These are phyloP conservation scores for Coemansia sp. DNA, from an alignment of 192 early-diverging fungal genomes.

Conservation along the genomic window DNA sequence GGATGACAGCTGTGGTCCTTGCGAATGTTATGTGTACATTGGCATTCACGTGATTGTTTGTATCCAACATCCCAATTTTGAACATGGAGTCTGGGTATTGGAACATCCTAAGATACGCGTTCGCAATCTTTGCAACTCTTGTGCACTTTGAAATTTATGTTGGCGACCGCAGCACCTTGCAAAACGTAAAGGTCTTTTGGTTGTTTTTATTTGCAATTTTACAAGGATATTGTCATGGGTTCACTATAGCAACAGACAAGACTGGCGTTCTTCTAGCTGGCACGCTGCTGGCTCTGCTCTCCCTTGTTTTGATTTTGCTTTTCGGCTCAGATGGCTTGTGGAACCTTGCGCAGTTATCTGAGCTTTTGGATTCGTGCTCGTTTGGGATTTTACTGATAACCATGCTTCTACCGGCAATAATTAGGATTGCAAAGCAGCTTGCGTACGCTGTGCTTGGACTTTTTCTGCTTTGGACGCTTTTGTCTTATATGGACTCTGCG, in stretches of 20 bases:
- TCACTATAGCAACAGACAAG: background rate
- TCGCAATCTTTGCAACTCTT: background rate
- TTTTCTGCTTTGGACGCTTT: background rate
- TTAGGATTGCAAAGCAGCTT: background rate
- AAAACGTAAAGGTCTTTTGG: background rate
- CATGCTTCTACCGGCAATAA: background rate
- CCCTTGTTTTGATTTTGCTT: background rate
- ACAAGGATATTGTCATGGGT: background rate
- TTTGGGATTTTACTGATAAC: background rate
- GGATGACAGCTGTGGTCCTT: too few relatives aligned
- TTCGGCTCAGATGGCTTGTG: background rate
- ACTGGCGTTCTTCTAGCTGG: background rate
- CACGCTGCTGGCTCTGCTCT: background rate
- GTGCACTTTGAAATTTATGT: background rate
- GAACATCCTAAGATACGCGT: background rate
- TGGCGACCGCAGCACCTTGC: background rate
- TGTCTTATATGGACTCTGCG: background rate
- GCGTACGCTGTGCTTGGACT: background rate
- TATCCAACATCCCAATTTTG: background rate
- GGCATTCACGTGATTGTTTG: background rate
- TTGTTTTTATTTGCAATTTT: background rate
- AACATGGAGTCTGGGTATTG: background rate
- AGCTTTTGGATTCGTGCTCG: background rate
- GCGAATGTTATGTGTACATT: background rate
- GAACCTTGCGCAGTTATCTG: background rate